These are phyloP conservation scores for Xanthoparmelia taractica DNA, from an alignment of 495 filamentous ascomycete species.

Conservation along the genomic window DNA sequence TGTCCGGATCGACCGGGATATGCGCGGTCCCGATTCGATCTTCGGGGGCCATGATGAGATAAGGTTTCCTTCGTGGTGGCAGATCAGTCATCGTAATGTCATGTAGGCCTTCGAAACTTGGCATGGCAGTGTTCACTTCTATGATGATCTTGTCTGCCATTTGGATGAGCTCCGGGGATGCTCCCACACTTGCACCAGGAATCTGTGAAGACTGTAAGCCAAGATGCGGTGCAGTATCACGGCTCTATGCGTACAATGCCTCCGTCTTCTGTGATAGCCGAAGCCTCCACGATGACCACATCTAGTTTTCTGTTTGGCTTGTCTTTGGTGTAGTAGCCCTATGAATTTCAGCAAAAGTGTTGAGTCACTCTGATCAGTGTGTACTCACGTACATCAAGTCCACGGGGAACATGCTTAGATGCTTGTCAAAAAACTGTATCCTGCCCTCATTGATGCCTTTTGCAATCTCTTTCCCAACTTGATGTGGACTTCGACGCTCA, in stretches of 20 bases:
- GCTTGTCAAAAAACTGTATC: slow-evolving; percentile 89
- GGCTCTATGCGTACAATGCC: slow-evolving; percentile 45
- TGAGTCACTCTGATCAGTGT: neutral
- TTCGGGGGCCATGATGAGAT: slow-evolving; percentile 67
- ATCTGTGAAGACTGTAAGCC: slow-evolving; percentile 34
- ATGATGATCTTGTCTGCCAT: slow-evolving; percentile 91
- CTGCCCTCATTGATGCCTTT: slow-evolving; percentile 85
- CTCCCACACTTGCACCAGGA: slow-evolving; percentile 79
- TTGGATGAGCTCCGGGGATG: slow-evolving; percentile 78
- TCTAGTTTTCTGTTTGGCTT: slow-evolving; percentile 66
- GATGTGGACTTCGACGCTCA: slow-evolving; percentile 73
- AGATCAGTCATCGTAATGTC: slow-evolving; percentile 84
- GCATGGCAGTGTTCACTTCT: slow-evolving; percentile 82
- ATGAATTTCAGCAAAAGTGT: slow-evolving; percentile 10
- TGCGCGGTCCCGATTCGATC: slow-evolving; percentile 78
- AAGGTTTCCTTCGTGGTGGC: slow-evolving; percentile 74
- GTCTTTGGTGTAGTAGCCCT: slow-evolving; percentile 77
- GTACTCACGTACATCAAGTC: slow-evolving; percentile 70
- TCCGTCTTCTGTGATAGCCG: slow-evolving; percentile 85
- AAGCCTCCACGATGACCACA: slow-evolving; percentile 79
- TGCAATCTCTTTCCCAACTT: slow-evolving; percentile 84
- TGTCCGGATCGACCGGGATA: slow-evolving; percentile 84
- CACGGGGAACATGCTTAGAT: slow-evolving; percentile 85
- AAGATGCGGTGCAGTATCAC: neutral
- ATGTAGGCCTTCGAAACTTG: slow-evolving; percentile 81